A percentile compares a stretch with the other conserved stretches of the same genome.
Conservation (phyloP, 129 eudicot genomes). For the Oenanthe sinensis region DNA sequence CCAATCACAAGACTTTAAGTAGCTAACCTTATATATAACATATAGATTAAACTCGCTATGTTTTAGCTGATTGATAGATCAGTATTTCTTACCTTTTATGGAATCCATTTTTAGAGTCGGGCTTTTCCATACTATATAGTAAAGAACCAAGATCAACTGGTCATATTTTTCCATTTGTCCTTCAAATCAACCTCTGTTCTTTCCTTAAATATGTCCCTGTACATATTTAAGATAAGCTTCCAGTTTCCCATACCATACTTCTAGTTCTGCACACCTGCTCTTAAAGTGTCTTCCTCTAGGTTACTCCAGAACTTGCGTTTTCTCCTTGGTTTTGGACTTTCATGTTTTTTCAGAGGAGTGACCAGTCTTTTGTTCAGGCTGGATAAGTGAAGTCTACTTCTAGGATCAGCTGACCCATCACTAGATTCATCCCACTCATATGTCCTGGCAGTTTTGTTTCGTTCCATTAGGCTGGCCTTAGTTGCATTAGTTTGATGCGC, state of each 20-base stretch:
- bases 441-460: conserved; percentile 51
- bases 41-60: neutral
- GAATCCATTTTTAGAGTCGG: neutral
- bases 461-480: conserved; percentile 50
- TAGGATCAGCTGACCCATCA: conserved; percentile 28
- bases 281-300: conserved; percentile 59
- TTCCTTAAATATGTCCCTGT: conserved; percentile 51
- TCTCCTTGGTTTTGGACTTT: conserved; percentile 31
- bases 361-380: conserved; percentile 36
- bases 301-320: conserved; percentile 42
- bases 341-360: conserved; percentile 46
- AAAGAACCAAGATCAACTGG: neutral
- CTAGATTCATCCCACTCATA: conserved; percentile 69
- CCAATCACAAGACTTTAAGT: neutral
- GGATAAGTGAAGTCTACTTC: conserved; percentile 38
- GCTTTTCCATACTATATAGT: neutral
- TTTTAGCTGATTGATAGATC: neutral
- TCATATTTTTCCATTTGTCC: conserved; percentile 13
- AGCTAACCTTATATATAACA: neutral
- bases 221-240: conserved; percentile 48
- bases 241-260: conserved; percentile 75
- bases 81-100: neutral
- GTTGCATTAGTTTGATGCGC: conserved; percentile 17
- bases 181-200: conserved; percentile 54
- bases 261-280: conserved; percentile 61